phyloP scores from a whole-genome alignment of 352 stramenopile genomes.

The Plasmopara halstedii region DNA sequence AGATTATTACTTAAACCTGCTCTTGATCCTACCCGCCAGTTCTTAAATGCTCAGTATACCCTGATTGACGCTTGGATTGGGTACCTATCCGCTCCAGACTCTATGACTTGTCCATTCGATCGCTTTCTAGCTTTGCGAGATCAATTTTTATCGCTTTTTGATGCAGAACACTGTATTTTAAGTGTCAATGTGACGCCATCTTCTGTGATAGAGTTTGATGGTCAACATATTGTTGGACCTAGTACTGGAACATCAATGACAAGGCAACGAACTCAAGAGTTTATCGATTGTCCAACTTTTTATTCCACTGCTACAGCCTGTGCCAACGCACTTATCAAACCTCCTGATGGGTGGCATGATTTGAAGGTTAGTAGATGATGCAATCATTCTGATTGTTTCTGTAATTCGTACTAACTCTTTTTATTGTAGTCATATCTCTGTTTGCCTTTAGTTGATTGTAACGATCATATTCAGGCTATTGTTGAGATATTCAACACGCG shows the following conservation, averaged over 20 bases:
- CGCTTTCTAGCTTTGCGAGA: conserved; percentile 26
- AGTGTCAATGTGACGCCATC: conserved; percentile 31
- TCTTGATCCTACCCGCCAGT: conserved; percentile 38
- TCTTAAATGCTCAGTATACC: conserved; percentile 39
- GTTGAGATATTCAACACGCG: conserved; percentile 68
- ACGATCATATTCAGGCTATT: conserved; percentile 40
- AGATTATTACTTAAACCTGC: conserved; percentile 46
- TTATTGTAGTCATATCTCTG: conserved; percentile 47
- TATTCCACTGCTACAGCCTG: conserved; percentile 19
- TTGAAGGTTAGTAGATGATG: conserved; percentile 24
- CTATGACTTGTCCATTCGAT: conserved; percentile 9
- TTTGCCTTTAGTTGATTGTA: conserved; percentile 53
- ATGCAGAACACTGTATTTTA: conserved; percentile 55
- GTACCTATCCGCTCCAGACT: background rate
- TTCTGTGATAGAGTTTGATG: conserved; percentile 53
- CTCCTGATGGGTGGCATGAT: conserved; percentile 28
- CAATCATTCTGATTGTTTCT: background rate
- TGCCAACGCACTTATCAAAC: conserved; percentile 12
- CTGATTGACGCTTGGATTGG: conserved; percentile 32
- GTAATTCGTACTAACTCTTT: background rate
- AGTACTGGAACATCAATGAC: conserved; percentile 11
- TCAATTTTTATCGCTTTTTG: conserved; percentile 54
- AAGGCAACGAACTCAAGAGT: conserved; percentile 10
- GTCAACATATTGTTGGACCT: conserved; percentile 28
- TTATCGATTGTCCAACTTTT: conserved; percentile 25